Base-by-base conservation (phyloP, 139 green algal species). In the Chlamydomonas sp. region DNA sequence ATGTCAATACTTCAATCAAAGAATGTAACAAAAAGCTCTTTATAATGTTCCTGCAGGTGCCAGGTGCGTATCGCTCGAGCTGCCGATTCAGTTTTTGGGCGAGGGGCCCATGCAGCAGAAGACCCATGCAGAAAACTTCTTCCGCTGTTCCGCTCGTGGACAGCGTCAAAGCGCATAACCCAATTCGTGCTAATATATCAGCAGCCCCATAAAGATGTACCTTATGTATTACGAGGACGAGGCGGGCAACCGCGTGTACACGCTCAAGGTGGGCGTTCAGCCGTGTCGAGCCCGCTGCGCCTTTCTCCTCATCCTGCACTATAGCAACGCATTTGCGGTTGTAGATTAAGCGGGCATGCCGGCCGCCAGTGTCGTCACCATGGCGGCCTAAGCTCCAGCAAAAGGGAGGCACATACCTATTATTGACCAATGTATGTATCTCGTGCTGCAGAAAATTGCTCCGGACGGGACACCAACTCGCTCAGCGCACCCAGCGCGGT, bases 141-240 rank as follows among this genome's bases (percentile, higher is more conserved):
- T 49, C 31, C 31, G 31, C 31, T 49, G 31, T 49, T 49, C 31
- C 31, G 7, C 6, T 31, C 72, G 60, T n/a, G 72, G 72, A 58
- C 8, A 73, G 78, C 49, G 12, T 14, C 49, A 62, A 14, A 59
- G 60, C 5, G 10, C 60, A 15, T 72, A 4, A 12, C 15, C 60
- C 4, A 73, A 14, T 1, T 72, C 8, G 31, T 20, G 49, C 8
- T 12, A 15, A 81, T 0, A 15, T 66, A 20, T 75, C 49, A 9
- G 10, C 81, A 69, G 10, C 12, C 68, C 14, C 5, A 9, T 1
- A 75, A 91, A 14, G 64, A 99, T 99, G 98, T 99, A 99, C 87
- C 91, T 99, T 7, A 99, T 99, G 98, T 99, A 97, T 78, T 99
- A 98, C 82, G 82, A 91, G 4, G 94, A 99, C 81, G 96, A 97